Percentiles rank a stretch among this genome's conserved stretches.
Evolutionary conservation across 208 protist genomes (phyloP).

Genomic region (Angomonas ambiguus): DNA sequence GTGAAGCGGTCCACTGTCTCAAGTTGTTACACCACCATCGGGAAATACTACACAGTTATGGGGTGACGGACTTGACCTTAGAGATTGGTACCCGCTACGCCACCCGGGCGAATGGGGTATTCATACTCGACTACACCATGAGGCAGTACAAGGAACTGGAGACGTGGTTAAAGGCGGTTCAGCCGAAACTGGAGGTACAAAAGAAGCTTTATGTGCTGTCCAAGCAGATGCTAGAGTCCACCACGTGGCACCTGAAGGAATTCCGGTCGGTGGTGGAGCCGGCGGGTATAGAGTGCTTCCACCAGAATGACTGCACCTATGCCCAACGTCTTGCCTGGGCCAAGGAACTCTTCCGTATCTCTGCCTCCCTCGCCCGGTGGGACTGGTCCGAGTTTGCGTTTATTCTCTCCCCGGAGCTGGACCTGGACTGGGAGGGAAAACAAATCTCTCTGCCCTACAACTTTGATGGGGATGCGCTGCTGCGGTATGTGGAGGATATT

Average conservation of each 20-base stretch:
- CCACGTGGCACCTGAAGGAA: constrained; percentile 87
- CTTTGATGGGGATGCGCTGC: constrained; percentile 82
- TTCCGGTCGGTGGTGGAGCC: constrained; percentile 77
- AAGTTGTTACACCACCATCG: constrained; percentile 73
- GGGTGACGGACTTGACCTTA: constrained; percentile 71
- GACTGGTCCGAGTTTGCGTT: constrained; percentile 91
- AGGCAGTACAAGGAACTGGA: constrained; percentile 37
- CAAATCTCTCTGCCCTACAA: constrained; percentile 77
- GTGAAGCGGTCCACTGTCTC: constrained; percentile 49
- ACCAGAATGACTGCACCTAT: constrained; percentile 87
- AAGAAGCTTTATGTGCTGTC: constrained; percentile 77
- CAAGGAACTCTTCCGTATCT: constrained; percentile 86
- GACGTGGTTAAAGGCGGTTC: constrained; percentile 62
- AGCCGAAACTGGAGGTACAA: constrained; percentile 75
- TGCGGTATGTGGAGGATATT: constrained; percentile 85
- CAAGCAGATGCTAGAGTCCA: constrained; percentile 87
- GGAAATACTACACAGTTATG: constrained; percentile 64
- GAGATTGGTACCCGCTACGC: constrained; percentile 74
- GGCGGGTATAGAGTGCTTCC: constrained; percentile 77
- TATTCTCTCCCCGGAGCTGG: constrained; percentile 63
- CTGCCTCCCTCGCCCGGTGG: constrained; percentile 69
- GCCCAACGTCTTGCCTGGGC: constrained; percentile 83
- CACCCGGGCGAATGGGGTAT: constrained; percentile 84
- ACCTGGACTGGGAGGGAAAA: constrained; percentile 73
- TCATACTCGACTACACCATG: constrained; percentile 63